Evolutionary conservation across 306 rosid genomes (phyloP).

Genomic region (Prunus mira): DNA sequence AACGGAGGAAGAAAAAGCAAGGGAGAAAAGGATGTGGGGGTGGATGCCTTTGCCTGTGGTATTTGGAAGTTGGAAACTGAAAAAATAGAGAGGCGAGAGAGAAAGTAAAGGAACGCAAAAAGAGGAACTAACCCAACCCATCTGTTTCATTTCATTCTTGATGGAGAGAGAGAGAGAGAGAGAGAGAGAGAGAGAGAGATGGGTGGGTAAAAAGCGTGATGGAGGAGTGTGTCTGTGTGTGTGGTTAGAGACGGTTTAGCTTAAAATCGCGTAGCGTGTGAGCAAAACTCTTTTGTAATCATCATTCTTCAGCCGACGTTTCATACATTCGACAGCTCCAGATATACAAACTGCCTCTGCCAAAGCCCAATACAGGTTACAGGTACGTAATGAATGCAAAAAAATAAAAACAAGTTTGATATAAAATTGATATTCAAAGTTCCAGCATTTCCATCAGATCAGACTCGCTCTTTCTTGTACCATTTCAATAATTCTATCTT

Average conservation of each 20-base stretch:
- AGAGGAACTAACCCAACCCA: slow-evolving; percentile 45
- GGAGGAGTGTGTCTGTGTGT: slow-evolving; percentile 23
- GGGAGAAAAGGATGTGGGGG: slow-evolving; percentile 19
- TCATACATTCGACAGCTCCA: slow-evolving; percentile 23
- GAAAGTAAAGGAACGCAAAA: slow-evolving; percentile 36
- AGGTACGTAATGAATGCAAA: not conserved
- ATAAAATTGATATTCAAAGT: not conserved
- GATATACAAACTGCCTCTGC: slow-evolving; percentile 12
- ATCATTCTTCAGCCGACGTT: slow-evolving; percentile 34
- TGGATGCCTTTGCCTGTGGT: slow-evolving; percentile 27
- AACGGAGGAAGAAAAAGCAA: not conserved
- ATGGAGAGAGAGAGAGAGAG: slow-evolving; percentile 13
- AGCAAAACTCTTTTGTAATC: slow-evolving; percentile 42
- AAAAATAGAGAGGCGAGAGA: slow-evolving; percentile 28
- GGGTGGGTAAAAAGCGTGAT: slow-evolving; percentile 33
- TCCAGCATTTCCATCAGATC: not conserved
- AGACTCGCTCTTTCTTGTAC: not conserved
- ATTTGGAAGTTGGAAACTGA: slow-evolving; percentile 33
- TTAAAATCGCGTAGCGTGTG: slow-evolving; percentile 52
- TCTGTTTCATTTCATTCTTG: slow-evolving; percentile 43
- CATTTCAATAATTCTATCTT: not conserved
- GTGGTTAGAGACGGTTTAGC: slow-evolving; percentile 45
- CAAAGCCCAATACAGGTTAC: slow-evolving; percentile 21
- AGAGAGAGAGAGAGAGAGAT: slow-evolving; percentile 12
- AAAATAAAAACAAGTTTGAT: too few relatives aligned